Conservation (phyloP, 106 monocot genomes). For the Cymbidium sinense region DNA sequence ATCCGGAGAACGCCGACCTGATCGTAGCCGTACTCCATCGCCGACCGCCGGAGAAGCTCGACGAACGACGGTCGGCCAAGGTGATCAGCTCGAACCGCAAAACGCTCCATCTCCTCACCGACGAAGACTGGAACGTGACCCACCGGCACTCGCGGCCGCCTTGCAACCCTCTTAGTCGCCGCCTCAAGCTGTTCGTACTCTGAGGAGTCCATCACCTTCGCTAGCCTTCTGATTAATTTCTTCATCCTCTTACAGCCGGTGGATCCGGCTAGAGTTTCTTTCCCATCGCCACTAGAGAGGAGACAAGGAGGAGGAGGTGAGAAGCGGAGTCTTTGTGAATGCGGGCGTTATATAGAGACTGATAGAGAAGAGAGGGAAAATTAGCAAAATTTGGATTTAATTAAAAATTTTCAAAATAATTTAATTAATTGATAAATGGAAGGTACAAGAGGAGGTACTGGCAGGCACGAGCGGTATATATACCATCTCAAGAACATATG, state of each 20-base stretch:
- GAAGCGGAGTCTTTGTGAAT: neutral
- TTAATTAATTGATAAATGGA: neutral
- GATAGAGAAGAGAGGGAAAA: neutral
- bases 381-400: neutral
- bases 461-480: conserved; percentile 2
- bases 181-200: conserved; percentile 4
- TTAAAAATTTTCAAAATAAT: neutral
- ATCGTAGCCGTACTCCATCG: conserved; percentile 66
- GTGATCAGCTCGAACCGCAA: conserved; percentile 44
- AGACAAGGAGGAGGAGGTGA: neutral
- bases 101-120: conserved; percentile 69
- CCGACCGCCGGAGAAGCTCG: conserved; percentile 43
- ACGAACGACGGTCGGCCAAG: conserved; percentile 40
- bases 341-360: neutral
- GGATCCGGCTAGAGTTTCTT: neutral
- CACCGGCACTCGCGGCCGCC: conserved; percentile 20
- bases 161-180: neutral
- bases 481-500: neutral
- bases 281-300: neutral
- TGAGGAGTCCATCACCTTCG: conserved; percentile 37
- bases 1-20: conserved; percentile 56
- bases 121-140: conserved; percentile 72
- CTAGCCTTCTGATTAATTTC: conserved; percentile 38
- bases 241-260: conserved; percentile 19
- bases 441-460: conserved; percentile 5